phyloP scores from a whole-genome alignment of 2,329 filamentous ascomycete genomes.

The Aureobasidium leucospermi region DNA sequence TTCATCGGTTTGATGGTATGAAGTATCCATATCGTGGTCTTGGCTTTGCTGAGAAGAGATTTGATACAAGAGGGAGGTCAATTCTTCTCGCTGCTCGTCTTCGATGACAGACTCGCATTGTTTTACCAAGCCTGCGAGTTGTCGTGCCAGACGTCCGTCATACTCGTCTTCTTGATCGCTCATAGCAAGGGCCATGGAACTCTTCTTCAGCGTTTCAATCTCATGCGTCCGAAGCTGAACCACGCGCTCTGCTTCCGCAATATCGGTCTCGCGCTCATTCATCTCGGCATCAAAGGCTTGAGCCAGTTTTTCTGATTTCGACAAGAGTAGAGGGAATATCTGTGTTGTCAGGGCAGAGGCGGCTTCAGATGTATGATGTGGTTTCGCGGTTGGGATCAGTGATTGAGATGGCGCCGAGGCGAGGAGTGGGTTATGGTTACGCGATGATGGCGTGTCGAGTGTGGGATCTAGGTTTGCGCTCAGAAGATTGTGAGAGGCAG shows the following conservation, averaged over 20 bases:
- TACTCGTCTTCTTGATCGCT: slow-evolving; percentile 27
- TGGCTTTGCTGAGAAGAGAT: neutral
- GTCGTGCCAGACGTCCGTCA: slow-evolving; percentile 30
- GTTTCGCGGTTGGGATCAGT: slow-evolving; percentile 18
- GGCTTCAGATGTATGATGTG: slow-evolving; percentile 35
- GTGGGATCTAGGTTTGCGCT: neutral
- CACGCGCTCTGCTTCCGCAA: slow-evolving; percentile 40
- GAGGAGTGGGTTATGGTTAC: slow-evolving; percentile 2
- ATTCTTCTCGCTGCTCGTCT: slow-evolving; percentile 35
- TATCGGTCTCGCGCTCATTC: slow-evolving; percentile 57
- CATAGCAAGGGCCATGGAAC: slow-evolving; percentile 49
- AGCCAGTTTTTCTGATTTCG: slow-evolving; percentile 38
- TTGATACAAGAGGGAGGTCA: slow-evolving; percentile 27
- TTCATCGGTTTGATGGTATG: slow-evolving; percentile 29
- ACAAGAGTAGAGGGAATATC: slow-evolving; percentile 50
- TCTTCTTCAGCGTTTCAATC: slow-evolving; percentile 50
- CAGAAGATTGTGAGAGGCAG: slow-evolving; percentile 16
- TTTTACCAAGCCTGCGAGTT: slow-evolving; percentile 26
- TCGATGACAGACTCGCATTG: slow-evolving; percentile 38
- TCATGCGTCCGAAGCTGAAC: slow-evolving; percentile 59
- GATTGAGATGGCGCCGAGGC: neutral
- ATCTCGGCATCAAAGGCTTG: slow-evolving; percentile 64
- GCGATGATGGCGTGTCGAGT: neutral
- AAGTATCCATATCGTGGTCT: slow-evolving; percentile 4
- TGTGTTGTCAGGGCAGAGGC: slow-evolving; percentile 55